A percentile compares a stretch with the other conserved stretches of the same genome.
These are phyloP conservation scores for Globisporangium uncinulatum DNA, from an alignment of 352 stramenopile species.

Conservation along the genomic window DNA sequence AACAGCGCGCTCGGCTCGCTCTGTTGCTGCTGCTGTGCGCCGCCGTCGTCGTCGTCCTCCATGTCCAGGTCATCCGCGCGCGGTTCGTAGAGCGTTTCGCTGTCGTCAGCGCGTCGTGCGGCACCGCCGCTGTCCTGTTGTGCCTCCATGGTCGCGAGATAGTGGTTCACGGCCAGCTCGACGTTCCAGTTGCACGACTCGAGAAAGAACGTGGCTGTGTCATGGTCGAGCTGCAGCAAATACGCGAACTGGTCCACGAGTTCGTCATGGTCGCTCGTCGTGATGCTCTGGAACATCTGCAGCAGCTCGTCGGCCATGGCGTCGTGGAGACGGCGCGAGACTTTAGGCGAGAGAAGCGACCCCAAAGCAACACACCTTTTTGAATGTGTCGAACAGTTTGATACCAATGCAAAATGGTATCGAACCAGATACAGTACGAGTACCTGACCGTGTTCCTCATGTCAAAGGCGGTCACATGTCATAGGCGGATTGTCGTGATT, in stretches of 20 bases:
- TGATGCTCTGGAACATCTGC: slow-evolving; percentile 88
- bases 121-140: slow-evolving; percentile 5
- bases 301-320: slow-evolving; percentile 78
- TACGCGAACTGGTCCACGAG: slow-evolving; percentile 80
- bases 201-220: slow-evolving; percentile 78
- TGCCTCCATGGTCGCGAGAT: slow-evolving; percentile 53
- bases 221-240: slow-evolving; percentile 59
- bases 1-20: slow-evolving; percentile 46
- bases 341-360: no score
- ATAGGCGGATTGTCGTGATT: no score
- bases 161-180: slow-evolving; percentile 79
- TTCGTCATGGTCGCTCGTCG: slow-evolving; percentile 78
- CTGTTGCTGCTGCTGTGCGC: slow-evolving; percentile 3
- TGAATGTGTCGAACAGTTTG: no score
- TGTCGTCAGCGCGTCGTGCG: slow-evolving; percentile 21
- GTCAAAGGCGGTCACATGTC: no score
- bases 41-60: slow-evolving; percentile 33
- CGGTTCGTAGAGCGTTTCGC: slow-evolving; percentile 37
- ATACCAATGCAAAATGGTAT: no score
- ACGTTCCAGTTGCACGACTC: slow-evolving; percentile 89
- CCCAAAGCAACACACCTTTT: no score
- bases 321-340: no score
- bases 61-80: slow-evolving; percentile 42
- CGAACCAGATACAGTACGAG: no score
- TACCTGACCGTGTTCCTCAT: no score